Conservation (phyloP, 768 basidiomycete genomes). For the Boletus coccyginus region DNA sequence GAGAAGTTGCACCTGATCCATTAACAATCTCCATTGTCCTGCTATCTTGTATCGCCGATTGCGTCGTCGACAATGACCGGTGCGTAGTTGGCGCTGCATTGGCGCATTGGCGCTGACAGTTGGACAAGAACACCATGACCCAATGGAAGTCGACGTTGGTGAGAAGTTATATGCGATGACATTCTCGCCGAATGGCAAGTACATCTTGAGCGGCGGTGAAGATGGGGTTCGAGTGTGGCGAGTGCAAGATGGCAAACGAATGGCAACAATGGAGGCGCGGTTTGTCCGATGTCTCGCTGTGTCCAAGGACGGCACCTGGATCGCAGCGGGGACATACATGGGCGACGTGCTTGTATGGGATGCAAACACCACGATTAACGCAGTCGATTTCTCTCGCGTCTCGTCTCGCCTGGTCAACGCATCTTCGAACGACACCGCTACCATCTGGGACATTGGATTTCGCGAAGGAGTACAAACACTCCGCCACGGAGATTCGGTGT, state of each 20-base stretch:
- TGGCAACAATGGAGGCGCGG: background rate
- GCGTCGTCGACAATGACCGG: background rate
- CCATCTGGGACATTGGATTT: background rate
- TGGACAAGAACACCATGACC: background rate
- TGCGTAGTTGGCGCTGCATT: background rate
- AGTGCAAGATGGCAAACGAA: background rate
- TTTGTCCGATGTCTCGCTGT: background rate
- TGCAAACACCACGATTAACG: background rate
- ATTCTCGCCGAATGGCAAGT: background rate
- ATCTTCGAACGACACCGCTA: background rate
- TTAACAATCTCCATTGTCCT: background rate
- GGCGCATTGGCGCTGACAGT: background rate
- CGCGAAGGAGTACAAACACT: background rate
- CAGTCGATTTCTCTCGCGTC: constrained; percentile 5
- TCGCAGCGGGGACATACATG: background rate
- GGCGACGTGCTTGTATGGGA: background rate
- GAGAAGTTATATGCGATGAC: background rate
- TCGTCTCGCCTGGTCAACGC: background rate
- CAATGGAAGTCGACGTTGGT: background rate
- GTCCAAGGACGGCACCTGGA: background rate
- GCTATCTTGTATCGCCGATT: background rate
- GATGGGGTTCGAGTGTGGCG: background rate
- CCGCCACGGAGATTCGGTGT: background rate
- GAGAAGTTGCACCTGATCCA: background rate
- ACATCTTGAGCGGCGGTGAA: background rate